phyloP scores from a whole-genome alignment of 176 grass and related monocot genomes.

The Tillandsia leiboldiana region DNA sequence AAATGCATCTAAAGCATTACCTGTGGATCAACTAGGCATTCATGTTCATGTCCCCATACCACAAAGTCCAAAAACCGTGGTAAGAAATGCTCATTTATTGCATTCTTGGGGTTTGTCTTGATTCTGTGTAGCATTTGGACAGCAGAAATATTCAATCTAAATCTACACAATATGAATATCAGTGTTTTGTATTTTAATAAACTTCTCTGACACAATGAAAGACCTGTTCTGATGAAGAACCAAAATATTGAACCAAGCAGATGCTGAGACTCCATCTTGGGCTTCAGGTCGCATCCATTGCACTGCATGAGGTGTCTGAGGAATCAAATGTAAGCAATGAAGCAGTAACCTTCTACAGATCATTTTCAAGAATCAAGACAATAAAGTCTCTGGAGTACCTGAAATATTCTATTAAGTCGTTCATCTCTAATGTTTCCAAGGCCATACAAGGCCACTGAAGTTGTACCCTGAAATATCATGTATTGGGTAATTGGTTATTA shows the following conservation, averaged over 20 bases:
- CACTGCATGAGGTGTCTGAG: conserved; percentile 59
- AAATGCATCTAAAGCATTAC: conserved; percentile 20
- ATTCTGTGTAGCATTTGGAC: conserved; percentile 29
- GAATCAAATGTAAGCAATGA: conserved; percentile 19
- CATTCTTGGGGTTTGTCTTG: conserved; percentile 34
- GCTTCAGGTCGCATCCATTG: conserved; percentile 54
- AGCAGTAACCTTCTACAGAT: conserved; percentile 8
- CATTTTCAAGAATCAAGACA: conserved; percentile 5
- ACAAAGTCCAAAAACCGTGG: conserved; percentile 70
- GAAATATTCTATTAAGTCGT: conserved; percentile 65
- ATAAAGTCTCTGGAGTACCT: conserved; percentile 32
- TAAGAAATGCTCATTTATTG: conserved; percentile 54
- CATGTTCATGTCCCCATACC: conserved; percentile 90
- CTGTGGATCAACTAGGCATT: conserved; percentile 66
- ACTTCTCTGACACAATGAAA: not conserved
- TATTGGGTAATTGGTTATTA: not conserved
- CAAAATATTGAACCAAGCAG: conserved; percentile 81
- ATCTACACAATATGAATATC: not conserved
- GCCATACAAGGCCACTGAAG: conserved; percentile 62
- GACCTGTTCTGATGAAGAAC: conserved; percentile 82
- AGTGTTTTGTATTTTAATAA: not conserved
- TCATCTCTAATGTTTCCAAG: conserved; percentile 66
- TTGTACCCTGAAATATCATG: conserved; percentile 48
- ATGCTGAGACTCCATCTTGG: conserved; percentile 34
- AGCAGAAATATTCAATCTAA: not conserved